A percentile compares a stretch with the other conserved stretches of the same genome.
These are phyloP conservation scores for Backusella circina DNA, from an alignment of 192 early-diverging fungal species.

Conservation along the genomic window DNA sequence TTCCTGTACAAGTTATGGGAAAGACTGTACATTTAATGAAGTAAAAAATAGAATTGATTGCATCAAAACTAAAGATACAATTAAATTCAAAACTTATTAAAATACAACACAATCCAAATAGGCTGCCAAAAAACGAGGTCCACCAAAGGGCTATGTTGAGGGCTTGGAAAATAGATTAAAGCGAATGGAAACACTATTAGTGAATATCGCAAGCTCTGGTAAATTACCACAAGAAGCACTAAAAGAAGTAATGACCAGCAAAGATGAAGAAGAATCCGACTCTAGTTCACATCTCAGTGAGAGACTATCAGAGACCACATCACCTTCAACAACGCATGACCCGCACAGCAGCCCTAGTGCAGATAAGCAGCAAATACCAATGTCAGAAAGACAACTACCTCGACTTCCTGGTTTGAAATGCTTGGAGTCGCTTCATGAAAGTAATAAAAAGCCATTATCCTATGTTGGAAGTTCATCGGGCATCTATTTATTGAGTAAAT, in stretches of 20 bases:
- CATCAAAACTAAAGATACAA: background rate
- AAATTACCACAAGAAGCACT: background rate
- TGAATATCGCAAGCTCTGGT: constrained; percentile 22
- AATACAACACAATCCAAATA: background rate
- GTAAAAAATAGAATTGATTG: constrained; percentile 7
- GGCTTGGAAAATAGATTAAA: constrained; percentile 26
- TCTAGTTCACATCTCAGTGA: background rate
- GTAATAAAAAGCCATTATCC: background rate
- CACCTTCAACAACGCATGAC: background rate
- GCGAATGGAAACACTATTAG: constrained; percentile 26
- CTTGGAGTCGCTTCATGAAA: background rate
- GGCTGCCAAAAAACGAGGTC: constrained; percentile 31
- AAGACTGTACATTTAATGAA: constrained; percentile 30
- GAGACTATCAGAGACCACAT: background rate
- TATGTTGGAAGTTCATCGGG: constrained; percentile 28
- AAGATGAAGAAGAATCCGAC: background rate
- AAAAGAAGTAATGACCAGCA: background rate
- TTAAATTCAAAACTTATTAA: background rate
- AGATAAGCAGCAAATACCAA: background rate
- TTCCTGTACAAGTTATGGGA: constrained; percentile 18
- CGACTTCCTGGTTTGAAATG: background rate
- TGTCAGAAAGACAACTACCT: background rate
- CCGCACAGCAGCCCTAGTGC: background rate
- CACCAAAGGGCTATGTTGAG: constrained; percentile 29
- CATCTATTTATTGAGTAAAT: constrained; percentile 20